A percentile compares a stretch with the other conserved stretches of the same genome.
Evolutionary conservation across 306 rosid species (phyloP).

Genomic region (Clitoria ternatea): DNA sequence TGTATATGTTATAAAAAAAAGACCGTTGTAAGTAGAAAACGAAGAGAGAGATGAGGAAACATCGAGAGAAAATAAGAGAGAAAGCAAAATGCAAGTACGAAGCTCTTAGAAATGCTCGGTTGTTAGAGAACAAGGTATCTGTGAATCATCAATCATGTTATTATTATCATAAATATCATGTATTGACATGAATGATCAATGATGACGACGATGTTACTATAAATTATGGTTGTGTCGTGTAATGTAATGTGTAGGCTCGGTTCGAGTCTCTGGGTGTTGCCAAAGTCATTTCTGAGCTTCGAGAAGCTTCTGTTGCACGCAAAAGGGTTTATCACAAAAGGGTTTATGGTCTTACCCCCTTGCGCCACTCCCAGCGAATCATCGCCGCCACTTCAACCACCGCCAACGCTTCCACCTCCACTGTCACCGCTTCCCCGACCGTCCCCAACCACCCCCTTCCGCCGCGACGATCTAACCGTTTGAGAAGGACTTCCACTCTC

Average conservation of each 20-base stretch:
- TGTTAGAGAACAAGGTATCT: constrained; percentile 57
- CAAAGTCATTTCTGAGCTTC: constrained; percentile 44
- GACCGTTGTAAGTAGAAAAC: background rate
- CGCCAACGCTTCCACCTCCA: constrained; percentile 40
- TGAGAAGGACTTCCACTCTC: background rate
- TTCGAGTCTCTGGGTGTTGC: constrained; percentile 51
- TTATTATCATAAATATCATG: too few relatives aligned
- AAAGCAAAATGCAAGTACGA: constrained; percentile 40
- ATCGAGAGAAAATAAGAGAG: background rate
- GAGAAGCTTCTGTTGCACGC: too few relatives aligned
- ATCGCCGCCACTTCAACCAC: background rate
- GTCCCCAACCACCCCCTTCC: background rate
- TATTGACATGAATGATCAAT: too few relatives aligned
- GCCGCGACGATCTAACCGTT: constrained; percentile 14
- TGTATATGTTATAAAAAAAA: too few relatives aligned
- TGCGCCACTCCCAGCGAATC: constrained; percentile 59
- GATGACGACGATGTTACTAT: too few relatives aligned
- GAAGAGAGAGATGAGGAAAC: background rate
- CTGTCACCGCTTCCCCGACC: background rate
- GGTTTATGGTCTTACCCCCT: constrained; percentile 26
- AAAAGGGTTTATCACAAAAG: constrained; percentile 3
- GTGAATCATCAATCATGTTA: too few relatives aligned
- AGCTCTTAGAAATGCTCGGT: constrained; percentile 51
- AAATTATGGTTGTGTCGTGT: background rate
- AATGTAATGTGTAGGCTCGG: constrained; percentile 34